Conservation (phyloP, 345 rosid genomes). For the Eucalyptus victrix region DNA sequence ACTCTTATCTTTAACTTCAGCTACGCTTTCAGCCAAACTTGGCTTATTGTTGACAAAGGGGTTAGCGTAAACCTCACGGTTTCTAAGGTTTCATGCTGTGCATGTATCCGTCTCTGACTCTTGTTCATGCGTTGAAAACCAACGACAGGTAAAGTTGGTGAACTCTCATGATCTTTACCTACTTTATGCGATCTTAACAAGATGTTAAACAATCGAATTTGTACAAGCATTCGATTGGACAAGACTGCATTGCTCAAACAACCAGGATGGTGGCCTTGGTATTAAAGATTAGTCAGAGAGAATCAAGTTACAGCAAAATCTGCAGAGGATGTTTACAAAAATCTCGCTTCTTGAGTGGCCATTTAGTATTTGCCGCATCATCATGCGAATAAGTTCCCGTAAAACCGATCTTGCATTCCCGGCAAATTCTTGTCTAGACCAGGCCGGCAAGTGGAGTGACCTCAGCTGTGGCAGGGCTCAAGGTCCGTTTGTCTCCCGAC, state of each 20-base stretch:
- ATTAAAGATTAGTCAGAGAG: not conserved
- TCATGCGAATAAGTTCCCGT: not conserved
- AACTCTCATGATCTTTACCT: not conserved
- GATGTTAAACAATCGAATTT: not conserved
- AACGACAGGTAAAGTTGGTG: not conserved
- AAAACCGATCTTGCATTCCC: not conserved
- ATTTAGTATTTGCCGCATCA: not conserved
- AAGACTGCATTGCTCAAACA: not conserved
- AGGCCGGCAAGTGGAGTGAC: not conserved
- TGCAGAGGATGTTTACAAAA: not conserved
- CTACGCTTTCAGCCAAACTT: not conserved
- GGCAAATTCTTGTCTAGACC: not conserved
- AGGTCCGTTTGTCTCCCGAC: not conserved
- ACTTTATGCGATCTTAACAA: not conserved
- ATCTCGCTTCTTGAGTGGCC: not conserved
- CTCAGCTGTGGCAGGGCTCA: not conserved
- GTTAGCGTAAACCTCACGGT: not conserved
- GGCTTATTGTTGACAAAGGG: not conserved
- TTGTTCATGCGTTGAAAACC: not conserved
- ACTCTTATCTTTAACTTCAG: not conserved
- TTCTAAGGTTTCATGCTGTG: not conserved
- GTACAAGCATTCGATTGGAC: not conserved
- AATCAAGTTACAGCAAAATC: not conserved
- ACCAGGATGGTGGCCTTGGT: not conserved
- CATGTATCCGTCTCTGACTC: not conserved